phyloP scores from a whole-genome alignment of 176 grass and related monocot species.

The Dactylis glomerata region DNA sequence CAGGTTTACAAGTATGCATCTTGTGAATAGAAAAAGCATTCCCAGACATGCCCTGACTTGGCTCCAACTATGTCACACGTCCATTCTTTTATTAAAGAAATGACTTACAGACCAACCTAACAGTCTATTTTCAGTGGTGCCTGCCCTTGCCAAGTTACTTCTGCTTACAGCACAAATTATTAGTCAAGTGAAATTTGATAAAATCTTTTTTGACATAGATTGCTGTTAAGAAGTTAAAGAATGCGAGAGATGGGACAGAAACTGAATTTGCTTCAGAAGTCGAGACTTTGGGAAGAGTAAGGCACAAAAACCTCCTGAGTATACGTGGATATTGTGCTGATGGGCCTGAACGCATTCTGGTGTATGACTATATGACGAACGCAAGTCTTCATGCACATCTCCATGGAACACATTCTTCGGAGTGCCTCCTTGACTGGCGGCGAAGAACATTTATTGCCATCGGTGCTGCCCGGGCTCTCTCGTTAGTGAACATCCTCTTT shows the following conservation, averaged over 20 bases:
- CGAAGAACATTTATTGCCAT: constrained; percentile 67
- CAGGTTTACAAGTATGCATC: constrained; percentile 31
- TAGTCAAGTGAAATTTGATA: neutral
- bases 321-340: constrained; percentile 77
- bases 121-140: neutral
- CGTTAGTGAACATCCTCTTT: constrained; percentile 46
- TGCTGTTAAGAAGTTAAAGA: constrained; percentile 75
- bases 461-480: constrained; percentile 51
- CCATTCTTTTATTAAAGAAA: constrained; percentile 3
- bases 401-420: constrained; percentile 60
- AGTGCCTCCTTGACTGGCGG: constrained; percentile 75
- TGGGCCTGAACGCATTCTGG: constrained; percentile 67
- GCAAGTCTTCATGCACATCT: constrained; percentile 69
- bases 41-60: constrained; percentile 28
- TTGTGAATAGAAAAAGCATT: constrained; percentile 11
- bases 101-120: neutral
- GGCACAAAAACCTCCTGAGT: constrained; percentile 76
- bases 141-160: neutral
- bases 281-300: constrained; percentile 61
- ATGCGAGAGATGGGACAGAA: constrained; percentile 52
- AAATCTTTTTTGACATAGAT: constrained; percentile 49
- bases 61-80: constrained; percentile 20
- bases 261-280: constrained; percentile 71
- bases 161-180: neutral
- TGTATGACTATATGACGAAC: constrained; percentile 79